Base-by-base conservation (phyloP, 2,329 filamentous ascomycete genomes). In the Aurifilum marmelostoma region DNA sequence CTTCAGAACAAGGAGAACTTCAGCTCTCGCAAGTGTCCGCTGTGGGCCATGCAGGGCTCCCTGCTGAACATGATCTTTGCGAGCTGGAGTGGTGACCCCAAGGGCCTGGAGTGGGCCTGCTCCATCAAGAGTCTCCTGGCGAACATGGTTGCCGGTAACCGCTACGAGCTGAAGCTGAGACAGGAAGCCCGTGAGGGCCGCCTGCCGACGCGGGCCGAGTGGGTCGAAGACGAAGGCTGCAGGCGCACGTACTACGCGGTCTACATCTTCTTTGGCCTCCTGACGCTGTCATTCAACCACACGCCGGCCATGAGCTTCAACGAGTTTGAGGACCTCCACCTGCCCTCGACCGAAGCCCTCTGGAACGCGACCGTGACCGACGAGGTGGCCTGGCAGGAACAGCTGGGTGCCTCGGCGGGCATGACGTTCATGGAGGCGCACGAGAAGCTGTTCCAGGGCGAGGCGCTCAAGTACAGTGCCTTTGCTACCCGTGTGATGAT, bases 401-500 rank as follows among this genome's bases (percentile, higher is more conserved):
- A 89, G 71, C 84, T 97, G 69, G 87, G 87, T 70, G 84, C 86
- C 9, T 91, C 91, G 9, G 88, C 89, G 27, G 89, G 89, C 37
- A 89, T 94, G 69, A 97, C 94, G 0, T 97, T 98, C 78, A 92
- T 96, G 80, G 91, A 97, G 76, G 95, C 96, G 1, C 95, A 98
- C 77, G 94, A 97, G 80, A 94, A 94, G 72, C 88, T 99, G 4
- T 98, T 98, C 85, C 94, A 97, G 79, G 96, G 95, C 72, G 93
- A 97, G 77, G 88, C 88, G 69, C 88, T 95, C 65, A 91, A 91
- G 75, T 99, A 98, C 84, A 98, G 95, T 77, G 95, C 95, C 1
- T 99, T 98, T 78, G 95, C 94, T 6, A 97, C 96, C 14, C 93
- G 96, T 72, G 93, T 98, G 73, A 97, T 99, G 93, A 97, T 98